Base-by-base conservation (phyloP, 345 rosid genomes). In the Anastatica hierochuntica region DNA sequence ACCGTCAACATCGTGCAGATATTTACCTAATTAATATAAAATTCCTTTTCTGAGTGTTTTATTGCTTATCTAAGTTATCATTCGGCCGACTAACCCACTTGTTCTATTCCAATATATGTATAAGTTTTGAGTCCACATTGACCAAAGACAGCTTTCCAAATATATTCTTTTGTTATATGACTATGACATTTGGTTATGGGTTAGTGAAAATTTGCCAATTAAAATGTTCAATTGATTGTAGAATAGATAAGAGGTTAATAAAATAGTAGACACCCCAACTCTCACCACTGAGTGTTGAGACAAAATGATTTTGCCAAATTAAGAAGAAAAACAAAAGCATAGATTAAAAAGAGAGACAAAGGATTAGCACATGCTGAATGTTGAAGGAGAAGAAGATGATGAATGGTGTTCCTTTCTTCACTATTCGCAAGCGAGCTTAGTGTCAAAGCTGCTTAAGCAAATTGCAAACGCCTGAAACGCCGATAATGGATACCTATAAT, bases 401-500 rank as follows among this genome's bases (percentile, higher is more conserved):
- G 12, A 44, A 34, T 13, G 10, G 31, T 18, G 14, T 34, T 20
- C 34, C 40, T 21, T 47, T 29, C 62, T 36, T 63, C 33, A 3
- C 41, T 88, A 90, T 86, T 90, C 98, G 87, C 98, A 90, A 41
- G 98, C 98, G 67, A 90, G 63, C 77, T 90, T 90, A 18, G 96
- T 90, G 75, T 90, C 98, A 64, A 90, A 90, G 95, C 98, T 86
- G 84, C 98, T 90, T 76, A 90, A 73, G 75, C 98, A 90, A 45
- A 90, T 84, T 0, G 98, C 96, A 58, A 90, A 90, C 3, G 98
- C 96, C 63, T 90, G 98, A 74, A 87, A 90, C 21, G 98, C 98
- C 2, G 98, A 90, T 12, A 90, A 69, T 4, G 98, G 98, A 45
- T 86, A 90, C 33, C 96, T 77, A 49, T 90, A 86, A 72, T 90